Conservation (phyloP, 2,329 filamentous ascomycete species). For the Diplodia sapinea region DNA sequence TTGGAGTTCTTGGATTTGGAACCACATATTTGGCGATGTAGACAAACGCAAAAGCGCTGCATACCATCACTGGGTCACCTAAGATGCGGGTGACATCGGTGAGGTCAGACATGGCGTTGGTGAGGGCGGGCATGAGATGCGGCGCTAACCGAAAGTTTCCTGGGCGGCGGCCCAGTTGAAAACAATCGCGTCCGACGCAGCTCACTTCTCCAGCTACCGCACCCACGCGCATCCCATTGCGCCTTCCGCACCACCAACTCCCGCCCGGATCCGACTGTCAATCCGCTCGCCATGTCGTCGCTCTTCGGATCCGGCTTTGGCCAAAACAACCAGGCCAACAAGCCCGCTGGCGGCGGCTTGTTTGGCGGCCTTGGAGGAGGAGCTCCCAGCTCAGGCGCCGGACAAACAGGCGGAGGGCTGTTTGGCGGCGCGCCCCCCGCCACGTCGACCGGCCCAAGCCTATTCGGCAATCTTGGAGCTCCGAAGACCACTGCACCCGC, state of each 20-base stretch:
- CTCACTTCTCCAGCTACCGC: constrained; percentile 30
- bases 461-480: constrained; percentile 14
- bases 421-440: constrained; percentile 19
- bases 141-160: constrained; percentile 33
- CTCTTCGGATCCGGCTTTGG: constrained; percentile 42
- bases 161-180: constrained; percentile 21
- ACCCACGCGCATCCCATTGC: constrained; percentile 35
- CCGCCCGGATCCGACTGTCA: constrained; percentile 32
- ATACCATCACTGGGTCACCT: neutral
- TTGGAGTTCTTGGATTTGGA: neutral
- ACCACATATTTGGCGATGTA: neutral
- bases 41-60: neutral
- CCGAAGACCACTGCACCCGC: constrained; percentile 20
- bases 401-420: constrained; percentile 8
- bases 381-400: constrained; percentile 22
- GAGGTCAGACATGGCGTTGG: neutral
- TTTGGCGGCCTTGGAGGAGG: constrained; percentile 38
- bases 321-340: constrained; percentile 37
- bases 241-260: constrained; percentile 33
- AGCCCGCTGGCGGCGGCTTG: constrained; percentile 36
- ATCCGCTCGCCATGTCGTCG: constrained; percentile 34
- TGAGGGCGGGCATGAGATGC: constrained; percentile 1
- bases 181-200: constrained; percentile 34
- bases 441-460: constrained; percentile 11
- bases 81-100: neutral